These are phyloP conservation scores for Sanghuangporus baumii DNA, from an alignment of 1,284 basidiomycete species.

Conservation along the genomic window DNA sequence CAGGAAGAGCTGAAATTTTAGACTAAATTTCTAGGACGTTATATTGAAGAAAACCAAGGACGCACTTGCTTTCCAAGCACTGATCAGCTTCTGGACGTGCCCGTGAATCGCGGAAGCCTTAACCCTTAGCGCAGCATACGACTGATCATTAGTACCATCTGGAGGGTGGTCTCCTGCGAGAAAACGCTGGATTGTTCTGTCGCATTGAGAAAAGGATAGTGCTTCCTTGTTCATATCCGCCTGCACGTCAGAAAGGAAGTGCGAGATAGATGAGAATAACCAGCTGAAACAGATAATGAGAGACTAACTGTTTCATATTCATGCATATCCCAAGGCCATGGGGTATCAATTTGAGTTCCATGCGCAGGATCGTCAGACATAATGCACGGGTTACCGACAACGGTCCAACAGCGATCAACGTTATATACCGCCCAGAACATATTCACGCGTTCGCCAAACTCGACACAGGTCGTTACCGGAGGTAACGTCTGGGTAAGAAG, in stretches of 20 bases:
- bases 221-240: not conserved
- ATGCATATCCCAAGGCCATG: conserved; percentile 58
- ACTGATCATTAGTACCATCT: not conserved
- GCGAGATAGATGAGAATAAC: not conserved
- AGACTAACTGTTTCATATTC: conserved; percentile 50
- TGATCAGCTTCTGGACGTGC: not conserved
- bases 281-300: not conserved
- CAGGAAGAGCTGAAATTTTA: not conserved
- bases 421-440: conserved; percentile 70
- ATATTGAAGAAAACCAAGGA: not conserved
- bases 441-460: conserved; percentile 57
- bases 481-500: conserved; percentile 12
- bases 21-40: not conserved
- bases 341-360: conserved; percentile 46
- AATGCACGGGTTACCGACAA: conserved; percentile 45
- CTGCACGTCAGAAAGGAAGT: not conserved
- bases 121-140: conserved; percentile 2
- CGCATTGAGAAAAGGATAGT: not conserved
- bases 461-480: conserved; percentile 34
- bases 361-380: conserved; percentile 34
- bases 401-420: conserved; percentile 59
- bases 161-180: not conserved
- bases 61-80: not conserved
- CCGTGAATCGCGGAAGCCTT: conserved; percentile 7
- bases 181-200: conserved; percentile 11